Conservation (phyloP, 169 alveolate species). For the Cryptosporidium ryanae region DNA sequence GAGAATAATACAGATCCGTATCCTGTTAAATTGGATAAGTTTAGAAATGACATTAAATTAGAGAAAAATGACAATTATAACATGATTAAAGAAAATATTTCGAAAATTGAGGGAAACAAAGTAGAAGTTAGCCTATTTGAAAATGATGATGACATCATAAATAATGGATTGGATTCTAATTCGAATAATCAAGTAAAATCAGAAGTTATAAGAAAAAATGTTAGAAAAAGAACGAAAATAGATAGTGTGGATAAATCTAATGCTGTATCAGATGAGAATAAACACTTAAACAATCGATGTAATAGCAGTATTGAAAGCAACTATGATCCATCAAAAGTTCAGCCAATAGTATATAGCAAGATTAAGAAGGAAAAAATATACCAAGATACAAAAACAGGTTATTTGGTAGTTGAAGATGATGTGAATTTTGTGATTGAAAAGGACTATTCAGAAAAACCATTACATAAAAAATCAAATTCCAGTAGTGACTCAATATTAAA, state of each 20-base stretch:
- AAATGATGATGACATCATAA: conserved; percentile 25
- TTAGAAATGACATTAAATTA: neutral
- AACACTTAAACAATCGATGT: neutral
- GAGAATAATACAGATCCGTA: conserved; percentile 54
- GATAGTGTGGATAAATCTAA: neutral
- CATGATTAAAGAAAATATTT: neutral
- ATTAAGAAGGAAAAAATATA: conserved; percentile 42
- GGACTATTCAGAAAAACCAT: neutral
- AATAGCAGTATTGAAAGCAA: neutral
- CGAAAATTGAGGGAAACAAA: neutral
- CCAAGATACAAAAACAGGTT: conserved; percentile 51
- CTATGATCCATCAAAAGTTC: conserved; percentile 61
- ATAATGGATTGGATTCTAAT: conserved; percentile 39
- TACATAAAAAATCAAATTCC: neutral
- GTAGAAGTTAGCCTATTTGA: conserved; percentile 11
- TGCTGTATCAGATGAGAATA: neutral
- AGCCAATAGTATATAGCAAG: conserved; percentile 8
- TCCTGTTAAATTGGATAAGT: conserved; percentile 2
- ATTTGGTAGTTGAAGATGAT: conserved; percentile 58
- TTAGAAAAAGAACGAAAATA: neutral
- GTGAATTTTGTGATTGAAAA: conserved; percentile 42
- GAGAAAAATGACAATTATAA: neutral
- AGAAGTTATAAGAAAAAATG: neutral
- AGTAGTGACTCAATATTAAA: neutral
- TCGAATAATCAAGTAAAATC: neutral